phyloP scores from a whole-genome alignment of 495 filamentous ascomycete genomes.

The Lindgomyces ingoldianus region DNA sequence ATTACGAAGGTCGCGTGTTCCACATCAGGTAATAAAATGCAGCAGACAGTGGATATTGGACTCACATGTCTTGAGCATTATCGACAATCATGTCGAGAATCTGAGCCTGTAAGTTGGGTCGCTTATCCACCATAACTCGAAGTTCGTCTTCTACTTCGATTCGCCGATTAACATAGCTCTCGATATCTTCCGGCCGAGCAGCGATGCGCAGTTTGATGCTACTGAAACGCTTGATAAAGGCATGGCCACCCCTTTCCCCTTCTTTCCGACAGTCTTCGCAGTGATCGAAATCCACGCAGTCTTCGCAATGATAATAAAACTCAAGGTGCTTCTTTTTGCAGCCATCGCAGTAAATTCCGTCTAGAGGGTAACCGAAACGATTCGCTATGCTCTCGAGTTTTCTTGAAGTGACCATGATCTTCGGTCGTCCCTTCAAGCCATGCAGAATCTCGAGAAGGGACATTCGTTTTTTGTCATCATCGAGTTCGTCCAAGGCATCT shows the following conservation, averaged over 20 bases:
- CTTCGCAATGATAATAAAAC: conserved; percentile 23
- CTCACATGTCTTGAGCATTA: conserved; percentile 26
- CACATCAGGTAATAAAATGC: neutral
- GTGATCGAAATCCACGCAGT: conserved; percentile 18
- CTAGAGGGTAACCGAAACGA: conserved; percentile 8
- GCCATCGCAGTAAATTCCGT: conserved; percentile 15
- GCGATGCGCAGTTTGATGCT: conserved; percentile 20
- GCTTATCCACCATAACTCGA: neutral
- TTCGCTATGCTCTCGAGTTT: conserved; percentile 20
- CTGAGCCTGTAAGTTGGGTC: neutral
- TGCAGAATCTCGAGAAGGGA: conserved; percentile 12
- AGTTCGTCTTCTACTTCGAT: conserved; percentile 22
- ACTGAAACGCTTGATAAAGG: conserved; percentile 10
- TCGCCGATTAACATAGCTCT: conserved; percentile 20
- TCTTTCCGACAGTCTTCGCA: conserved; percentile 20
- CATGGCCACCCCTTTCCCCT: conserved; percentile 7
- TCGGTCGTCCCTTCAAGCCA: conserved; percentile 7
- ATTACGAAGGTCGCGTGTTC: too few relatives aligned
- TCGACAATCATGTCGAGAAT: conserved; percentile 17
- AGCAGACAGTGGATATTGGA: neutral
- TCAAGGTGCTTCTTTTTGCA: conserved; percentile 11
- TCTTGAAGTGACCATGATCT: conserved; percentile 22
- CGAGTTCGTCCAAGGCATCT: conserved; percentile 24
- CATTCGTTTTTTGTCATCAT: conserved; percentile 15
- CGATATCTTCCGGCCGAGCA: conserved; percentile 24